Base-by-base conservation (phyloP, 257 asterid species). In the Gardenia jasminoides region DNA sequence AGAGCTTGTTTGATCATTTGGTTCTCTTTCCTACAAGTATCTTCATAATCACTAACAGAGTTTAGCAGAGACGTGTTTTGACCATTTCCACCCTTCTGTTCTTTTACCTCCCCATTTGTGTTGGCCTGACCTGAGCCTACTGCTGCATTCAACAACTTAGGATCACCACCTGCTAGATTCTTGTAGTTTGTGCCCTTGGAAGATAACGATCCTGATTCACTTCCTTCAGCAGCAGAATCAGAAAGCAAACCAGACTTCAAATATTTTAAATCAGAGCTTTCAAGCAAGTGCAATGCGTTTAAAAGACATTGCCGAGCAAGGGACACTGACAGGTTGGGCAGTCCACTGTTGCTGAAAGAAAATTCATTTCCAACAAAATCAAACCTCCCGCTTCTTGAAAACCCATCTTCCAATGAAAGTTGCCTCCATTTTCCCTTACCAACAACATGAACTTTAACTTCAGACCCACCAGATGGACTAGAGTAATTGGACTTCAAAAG, bases 371-470 rank as follows among this genome's bases (percentile, higher is more conserved):
- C 89, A 66, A 70, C 79, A 80, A 70, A 50, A 78, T 64, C 81
- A 56, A 46, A 48, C 70, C 61, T 81, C 66, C 84, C 89, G 65
- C 79, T 84, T 77, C 79, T 82, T 61, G 78, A 83, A 78, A 65
- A 56, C 62, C 88, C 87, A 70, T 79, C 81, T 64, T 76, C 84
- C 81, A 94, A 67, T 68, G 86, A 88, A 77, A 93, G 93, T 36
- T 89, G 93, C 83, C 98, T 93, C 98, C 96, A 91, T 85, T 89
- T 94, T 75, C 98, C 99, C 84, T 88, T 87, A n/a, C 99, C 99
- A 83, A 91, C 75, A 77, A 93, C 91, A 78, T 80, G 83, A 71
- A 85, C 94, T 68, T 73, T 84, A 75, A 93, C 80, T 54, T 85
- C 89, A 77, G 89, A 86, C 84, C 80, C 83, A 80, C 84, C 85